Conservation (phyloP, 2,329 filamentous ascomycete genomes). For the Mariannaea sp. region DNA sequence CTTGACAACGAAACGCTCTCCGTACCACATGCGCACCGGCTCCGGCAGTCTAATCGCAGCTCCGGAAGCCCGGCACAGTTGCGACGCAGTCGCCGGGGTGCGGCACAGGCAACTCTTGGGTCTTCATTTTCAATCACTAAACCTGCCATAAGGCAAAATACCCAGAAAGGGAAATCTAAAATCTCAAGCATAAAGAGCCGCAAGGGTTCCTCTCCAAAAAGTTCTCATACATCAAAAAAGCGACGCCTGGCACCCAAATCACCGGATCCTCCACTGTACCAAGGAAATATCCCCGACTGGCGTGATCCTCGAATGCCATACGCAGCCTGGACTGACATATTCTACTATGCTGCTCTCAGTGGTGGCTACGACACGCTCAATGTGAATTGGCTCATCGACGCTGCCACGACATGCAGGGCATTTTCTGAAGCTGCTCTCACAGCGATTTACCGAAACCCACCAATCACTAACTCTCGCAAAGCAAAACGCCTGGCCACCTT, state of each 20-base stretch:
- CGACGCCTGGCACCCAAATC: slow-evolving; percentile 20
- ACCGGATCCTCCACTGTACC: slow-evolving; percentile 12
- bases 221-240: slow-evolving; percentile 26
- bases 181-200: slow-evolving; percentile 24
- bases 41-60: slow-evolving; percentile 5
- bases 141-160: background rate
- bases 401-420: slow-evolving; percentile 64
- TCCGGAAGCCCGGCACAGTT: background rate
- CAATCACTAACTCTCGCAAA: slow-evolving; percentile 57
- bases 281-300: slow-evolving; percentile 57
- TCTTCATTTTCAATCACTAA: slow-evolving; percentile 7
- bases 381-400: slow-evolving; percentile 67
- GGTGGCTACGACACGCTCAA: slow-evolving; percentile 48
- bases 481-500: slow-evolving; percentile 53
- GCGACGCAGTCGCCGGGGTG: slow-evolving; percentile 17
- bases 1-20: slow-evolving; percentile 6
- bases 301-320: slow-evolving; percentile 63
- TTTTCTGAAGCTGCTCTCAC: slow-evolving; percentile 76
- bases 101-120: slow-evolving; percentile 23
- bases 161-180: background rate
- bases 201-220: slow-evolving; percentile 11
- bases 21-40: slow-evolving; percentile 13
- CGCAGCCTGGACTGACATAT: slow-evolving; percentile 70
- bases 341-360: slow-evolving; percentile 66
- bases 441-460: slow-evolving; percentile 72